Conservation (phyloP, 192 early-diverging fungal species). For the Rhizophagus prolifer region DNA sequence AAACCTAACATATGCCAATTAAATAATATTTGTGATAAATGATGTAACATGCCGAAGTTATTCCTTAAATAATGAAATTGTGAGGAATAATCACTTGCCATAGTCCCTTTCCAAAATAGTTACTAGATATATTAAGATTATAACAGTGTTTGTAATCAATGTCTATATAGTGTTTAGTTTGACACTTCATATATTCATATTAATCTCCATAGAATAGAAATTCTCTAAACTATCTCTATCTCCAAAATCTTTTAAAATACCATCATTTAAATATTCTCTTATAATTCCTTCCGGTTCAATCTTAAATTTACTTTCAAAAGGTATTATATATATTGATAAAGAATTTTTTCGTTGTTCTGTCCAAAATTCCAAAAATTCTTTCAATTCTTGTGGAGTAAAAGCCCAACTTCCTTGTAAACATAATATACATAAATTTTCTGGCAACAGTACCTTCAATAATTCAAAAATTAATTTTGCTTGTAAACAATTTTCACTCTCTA, state of each 20-base stretch:
- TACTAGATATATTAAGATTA: too few species aligned
- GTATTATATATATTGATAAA: neutral
- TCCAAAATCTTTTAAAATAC: constrained; percentile 11
- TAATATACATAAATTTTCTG: constrained; percentile 4
- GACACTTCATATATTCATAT: too few species aligned
- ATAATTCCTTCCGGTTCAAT: neutral
- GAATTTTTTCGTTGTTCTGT: neutral
- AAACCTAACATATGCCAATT: too few species aligned
- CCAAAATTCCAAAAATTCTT: constrained; percentile 15
- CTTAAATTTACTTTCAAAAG: neutral
- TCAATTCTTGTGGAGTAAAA: neutral
- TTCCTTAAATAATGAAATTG: too few species aligned
- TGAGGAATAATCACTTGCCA: too few species aligned
- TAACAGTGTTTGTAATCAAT: too few species aligned
- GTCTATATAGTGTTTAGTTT: too few species aligned
- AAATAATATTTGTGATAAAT: too few species aligned
- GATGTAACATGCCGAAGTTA: too few species aligned
- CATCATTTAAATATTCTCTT: neutral
- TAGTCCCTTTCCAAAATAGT: too few species aligned
- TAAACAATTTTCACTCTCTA: neutral
- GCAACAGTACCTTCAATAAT: neutral
- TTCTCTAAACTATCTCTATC: neutral
- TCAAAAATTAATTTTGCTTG: constrained; percentile 15
- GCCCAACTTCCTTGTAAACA: constrained; percentile 1
- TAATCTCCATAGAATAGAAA: too few species aligned